phyloP scores from a whole-genome alignment of 208 protist genomes.

The Phytomonas sp. region DNA sequence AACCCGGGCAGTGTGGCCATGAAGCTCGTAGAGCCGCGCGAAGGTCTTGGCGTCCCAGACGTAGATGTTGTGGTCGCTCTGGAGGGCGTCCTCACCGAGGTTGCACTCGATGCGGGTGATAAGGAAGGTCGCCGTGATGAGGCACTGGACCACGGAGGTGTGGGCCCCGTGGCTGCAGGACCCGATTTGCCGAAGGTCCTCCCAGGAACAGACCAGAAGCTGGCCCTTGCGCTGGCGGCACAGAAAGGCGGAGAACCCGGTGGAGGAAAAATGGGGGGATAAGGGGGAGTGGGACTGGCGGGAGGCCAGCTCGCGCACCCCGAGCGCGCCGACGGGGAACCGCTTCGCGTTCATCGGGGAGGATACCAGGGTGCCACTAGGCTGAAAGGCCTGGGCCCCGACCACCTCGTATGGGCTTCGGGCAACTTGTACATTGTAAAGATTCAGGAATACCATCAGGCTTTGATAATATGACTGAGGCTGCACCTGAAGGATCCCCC shows the following conservation, averaged over 20 bases:
- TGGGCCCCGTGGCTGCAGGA: conserved; percentile 32
- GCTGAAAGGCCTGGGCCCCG: conserved; percentile 33
- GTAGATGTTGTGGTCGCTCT: conserved; percentile 57
- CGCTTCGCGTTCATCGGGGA: not conserved
- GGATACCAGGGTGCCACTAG: not conserved
- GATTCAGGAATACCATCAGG: not conserved
- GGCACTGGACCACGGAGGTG: conserved; percentile 48
- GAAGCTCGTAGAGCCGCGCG: conserved; percentile 27
- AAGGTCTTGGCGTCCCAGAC: conserved; percentile 50
- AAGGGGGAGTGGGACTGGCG: not conserved
- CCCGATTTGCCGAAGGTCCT: conserved; percentile 28
- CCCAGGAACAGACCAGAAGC: conserved; percentile 60
- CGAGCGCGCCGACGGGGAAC: conserved; percentile 14
- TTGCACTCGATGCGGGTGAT: conserved; percentile 56
- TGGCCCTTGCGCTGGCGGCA: conserved; percentile 55
- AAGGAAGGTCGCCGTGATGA: conserved; percentile 28
- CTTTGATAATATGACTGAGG: not conserved
- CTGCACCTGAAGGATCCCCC: not conserved
- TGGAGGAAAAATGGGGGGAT: too few relatives aligned
- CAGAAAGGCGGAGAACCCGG: conserved; percentile 18
- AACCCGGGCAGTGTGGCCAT: conserved; percentile 50
- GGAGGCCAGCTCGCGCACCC: conserved; percentile 21
- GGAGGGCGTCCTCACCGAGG: conserved; percentile 16
- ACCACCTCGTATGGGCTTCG: conserved; percentile 58
- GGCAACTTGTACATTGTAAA: conserved; percentile 35